Percentiles rank a stretch among this genome's conserved stretches.
These are phyloP conservation scores for Xylaria castorea DNA, from an alignment of 495 filamentous ascomycete genomes.

Conservation along the genomic window DNA sequence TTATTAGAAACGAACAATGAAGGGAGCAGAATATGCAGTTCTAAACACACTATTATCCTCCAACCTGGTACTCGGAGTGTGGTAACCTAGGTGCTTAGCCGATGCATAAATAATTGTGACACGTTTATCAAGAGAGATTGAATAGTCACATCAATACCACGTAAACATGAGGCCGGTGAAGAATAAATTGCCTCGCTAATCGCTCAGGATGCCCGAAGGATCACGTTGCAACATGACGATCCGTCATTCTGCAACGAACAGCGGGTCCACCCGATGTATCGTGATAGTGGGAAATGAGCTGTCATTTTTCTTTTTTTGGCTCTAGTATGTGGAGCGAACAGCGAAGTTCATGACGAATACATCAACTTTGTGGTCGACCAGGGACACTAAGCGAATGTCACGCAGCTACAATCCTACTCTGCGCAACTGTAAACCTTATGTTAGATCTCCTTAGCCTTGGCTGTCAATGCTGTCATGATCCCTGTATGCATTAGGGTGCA, in stretches of 20 bases:
- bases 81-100: not conserved
- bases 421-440: not conserved
- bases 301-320: not conserved
- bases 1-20: not conserved
- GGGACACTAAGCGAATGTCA: not conserved
- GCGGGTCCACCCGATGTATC: not conserved
- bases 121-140: not conserved
- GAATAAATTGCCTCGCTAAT: not conserved
- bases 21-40: not conserved
- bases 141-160: not conserved
- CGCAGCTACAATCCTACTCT: not conserved
- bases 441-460: not conserved
- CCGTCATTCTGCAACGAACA: not conserved
- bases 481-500: not conserved
- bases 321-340: not conserved
- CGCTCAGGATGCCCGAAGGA: not conserved
- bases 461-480: constrained; percentile 23
- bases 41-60: not conserved
- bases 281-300: not conserved
- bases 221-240: not conserved
- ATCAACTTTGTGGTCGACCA: not conserved
- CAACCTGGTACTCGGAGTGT: constrained; percentile 22
- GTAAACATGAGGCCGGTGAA: not conserved
- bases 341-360: not conserved
- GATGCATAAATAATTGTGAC: not conserved